Conservation (phyloP, 352 stramenopile species). For the Aphanomyces invadans region DNA sequence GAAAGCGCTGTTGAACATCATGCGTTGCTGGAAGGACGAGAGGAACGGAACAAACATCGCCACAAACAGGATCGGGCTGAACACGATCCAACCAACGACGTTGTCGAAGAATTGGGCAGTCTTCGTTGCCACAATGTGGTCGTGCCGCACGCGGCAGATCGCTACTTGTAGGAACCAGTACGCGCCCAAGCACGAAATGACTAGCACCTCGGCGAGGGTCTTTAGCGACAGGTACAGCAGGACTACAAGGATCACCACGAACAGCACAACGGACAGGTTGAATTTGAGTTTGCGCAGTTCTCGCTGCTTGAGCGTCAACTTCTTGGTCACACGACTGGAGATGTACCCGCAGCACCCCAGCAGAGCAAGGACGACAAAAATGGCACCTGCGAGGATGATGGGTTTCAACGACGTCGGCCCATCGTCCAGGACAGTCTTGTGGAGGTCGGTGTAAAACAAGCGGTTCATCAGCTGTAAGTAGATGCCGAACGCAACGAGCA, state of each 20-base stretch:
- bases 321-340: slow-evolving; percentile 80
- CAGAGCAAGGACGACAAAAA: slow-evolving; percentile 60
- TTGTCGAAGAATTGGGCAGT: slow-evolving; percentile 66
- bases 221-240: slow-evolving; percentile 61
- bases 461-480: slow-evolving; percentile 66
- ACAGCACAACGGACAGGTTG: slow-evolving; percentile 46
- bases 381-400: slow-evolving; percentile 50
- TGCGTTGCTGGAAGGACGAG: slow-evolving; percentile 36
- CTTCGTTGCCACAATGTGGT: slow-evolving; percentile 74
- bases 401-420: slow-evolving; percentile 43
- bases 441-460: slow-evolving; percentile 31
- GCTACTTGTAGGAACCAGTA: slow-evolving; percentile 86
- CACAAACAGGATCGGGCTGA: slow-evolving; percentile 37
- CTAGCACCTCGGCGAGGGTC: slow-evolving; percentile 64
- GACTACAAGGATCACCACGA: slow-evolving; percentile 44
- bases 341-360: slow-evolving; percentile 73
- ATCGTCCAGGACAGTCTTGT: slow-evolving; percentile 41
- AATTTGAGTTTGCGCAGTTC: slow-evolving; percentile 89
- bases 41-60: slow-evolving; percentile 42
- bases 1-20: slow-evolving; percentile 62
- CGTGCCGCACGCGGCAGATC: slow-evolving; percentile 70
- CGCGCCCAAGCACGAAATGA: slow-evolving; percentile 60
- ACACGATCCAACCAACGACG: slow-evolving; percentile 81
- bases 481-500: slow-evolving; percentile 59
- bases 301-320: slow-evolving; percentile 86